A percentile compares a stretch with the other conserved stretches of the same genome.
These are phyloP conservation scores for Thelephora ganbajun DNA, from an alignment of 768 basidiomycete species.

Conservation along the genomic window DNA sequence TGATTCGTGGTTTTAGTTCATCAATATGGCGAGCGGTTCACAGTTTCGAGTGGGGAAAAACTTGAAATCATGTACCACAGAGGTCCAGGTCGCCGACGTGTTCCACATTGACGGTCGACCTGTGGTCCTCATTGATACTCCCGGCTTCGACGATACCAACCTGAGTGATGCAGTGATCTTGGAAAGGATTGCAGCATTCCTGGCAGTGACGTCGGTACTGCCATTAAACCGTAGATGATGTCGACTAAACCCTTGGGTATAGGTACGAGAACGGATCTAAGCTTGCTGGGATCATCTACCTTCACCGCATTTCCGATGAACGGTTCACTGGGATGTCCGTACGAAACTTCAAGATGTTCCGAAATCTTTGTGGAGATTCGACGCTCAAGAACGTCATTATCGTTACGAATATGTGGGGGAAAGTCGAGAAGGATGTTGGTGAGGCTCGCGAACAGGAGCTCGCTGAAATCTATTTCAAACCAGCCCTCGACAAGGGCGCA, in stretches of 20 bases:
- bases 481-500: conserved; percentile 35
- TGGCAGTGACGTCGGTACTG: conserved; percentile 9
- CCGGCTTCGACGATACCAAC: conserved; percentile 12
- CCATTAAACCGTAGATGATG: no score
- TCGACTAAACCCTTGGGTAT: neutral
- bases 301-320: conserved; percentile 13
- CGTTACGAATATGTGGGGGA: conserved; percentile 41
- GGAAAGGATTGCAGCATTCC: conserved; percentile 5
- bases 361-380: conserved; percentile 35
- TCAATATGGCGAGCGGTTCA: conserved; percentile 11
- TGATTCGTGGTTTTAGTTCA: conserved; percentile 7
- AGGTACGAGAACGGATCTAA: conserved; percentile 10
- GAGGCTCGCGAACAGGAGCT: conserved; percentile 33
- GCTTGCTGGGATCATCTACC: conserved; percentile 13
- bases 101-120: conserved; percentile 8
- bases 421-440: conserved; percentile 24
- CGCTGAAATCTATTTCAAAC: conserved; percentile 34
- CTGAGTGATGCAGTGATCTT: conserved; percentile 9
- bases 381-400: conserved; percentile 36
- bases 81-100: conserved; percentile 6
- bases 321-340: conserved; percentile 9
- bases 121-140: conserved; percentile 11
- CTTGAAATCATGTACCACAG: conserved; percentile 10
- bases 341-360: conserved; percentile 36
- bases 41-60: conserved; percentile 9